Conservation (phyloP, 163 green algal genomes). For the Picocystis sp. region DNA sequence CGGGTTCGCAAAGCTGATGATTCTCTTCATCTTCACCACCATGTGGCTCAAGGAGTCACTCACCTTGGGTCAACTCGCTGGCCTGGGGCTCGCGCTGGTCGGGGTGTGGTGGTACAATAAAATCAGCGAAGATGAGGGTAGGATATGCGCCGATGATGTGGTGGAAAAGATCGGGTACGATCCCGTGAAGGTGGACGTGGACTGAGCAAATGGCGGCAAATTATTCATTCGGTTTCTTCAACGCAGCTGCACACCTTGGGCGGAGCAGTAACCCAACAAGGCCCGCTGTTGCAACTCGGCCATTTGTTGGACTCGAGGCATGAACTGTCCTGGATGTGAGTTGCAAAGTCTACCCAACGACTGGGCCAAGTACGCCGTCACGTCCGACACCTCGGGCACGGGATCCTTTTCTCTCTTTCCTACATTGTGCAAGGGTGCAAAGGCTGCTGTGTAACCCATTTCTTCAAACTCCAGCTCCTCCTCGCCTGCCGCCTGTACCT, state of each 20-base stretch:
- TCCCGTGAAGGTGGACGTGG: background rate
- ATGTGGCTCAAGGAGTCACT: too few relatives aligned
- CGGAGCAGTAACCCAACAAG: background rate
- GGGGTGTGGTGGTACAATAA: too few relatives aligned
- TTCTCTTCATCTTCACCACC: too few relatives aligned
- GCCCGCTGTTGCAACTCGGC: background rate
- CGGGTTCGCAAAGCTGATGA: too few relatives aligned
- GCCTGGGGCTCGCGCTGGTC: too few relatives aligned
- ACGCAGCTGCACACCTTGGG: background rate
- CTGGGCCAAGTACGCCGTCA: slow-evolving; percentile 3
- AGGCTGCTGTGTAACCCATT: slow-evolving; percentile 22
- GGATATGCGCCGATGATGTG: too few relatives aligned
- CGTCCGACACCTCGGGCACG: slow-evolving; percentile 13
- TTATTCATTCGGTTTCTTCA: slow-evolving; percentile 5
- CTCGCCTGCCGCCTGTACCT: slow-evolving; percentile 1
- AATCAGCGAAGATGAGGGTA: too few relatives aligned
- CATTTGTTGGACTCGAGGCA: background rate
- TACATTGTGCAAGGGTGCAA: slow-evolving; percentile 20
- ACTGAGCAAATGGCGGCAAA: background rate
- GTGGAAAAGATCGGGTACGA: background rate
- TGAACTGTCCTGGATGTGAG: background rate
- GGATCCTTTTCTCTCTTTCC: slow-evolving; percentile 18
- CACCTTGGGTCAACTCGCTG: too few relatives aligned
- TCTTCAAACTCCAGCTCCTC: slow-evolving; percentile 16
- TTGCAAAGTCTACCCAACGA: slow-evolving; percentile 1